Evolutionary conservation across 2,329 filamentous ascomycete species (phyloP).

Genomic region (Venturia oleaginea): DNA sequence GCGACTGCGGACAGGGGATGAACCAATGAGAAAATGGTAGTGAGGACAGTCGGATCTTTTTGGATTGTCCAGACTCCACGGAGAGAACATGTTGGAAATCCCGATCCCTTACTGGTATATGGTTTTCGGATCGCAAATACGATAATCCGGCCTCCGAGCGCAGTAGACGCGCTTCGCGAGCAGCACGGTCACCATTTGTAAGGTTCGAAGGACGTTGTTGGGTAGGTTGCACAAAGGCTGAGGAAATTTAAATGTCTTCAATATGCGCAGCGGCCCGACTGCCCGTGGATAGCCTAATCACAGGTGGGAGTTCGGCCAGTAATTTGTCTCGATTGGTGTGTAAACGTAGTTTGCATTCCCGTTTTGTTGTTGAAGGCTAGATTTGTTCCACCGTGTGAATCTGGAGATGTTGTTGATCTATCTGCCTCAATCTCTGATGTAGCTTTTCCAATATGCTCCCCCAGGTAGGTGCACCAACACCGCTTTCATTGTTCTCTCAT

Average conservation of each 20-base stretch:
- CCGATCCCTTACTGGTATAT: too few relatives aligned
- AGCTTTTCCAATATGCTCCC: not conserved
- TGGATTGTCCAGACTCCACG: not conserved
- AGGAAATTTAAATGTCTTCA: not conserved
- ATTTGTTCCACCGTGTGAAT: too few relatives aligned
- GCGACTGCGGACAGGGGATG: not conserved
- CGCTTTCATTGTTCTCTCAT: not conserved
- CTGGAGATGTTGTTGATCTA: not conserved
- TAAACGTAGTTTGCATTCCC: not conserved
- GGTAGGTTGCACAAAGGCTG: not conserved
- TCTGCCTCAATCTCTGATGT: not conserved
- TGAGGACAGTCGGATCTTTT: not conserved
- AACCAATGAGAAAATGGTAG: not conserved
- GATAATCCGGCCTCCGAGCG: too few relatives aligned
- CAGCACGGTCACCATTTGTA: too few relatives aligned
- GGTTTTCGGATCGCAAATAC: too few relatives aligned
- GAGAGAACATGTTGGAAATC: not conserved
- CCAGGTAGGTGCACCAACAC: not conserved
- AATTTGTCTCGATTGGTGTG: not conserved
- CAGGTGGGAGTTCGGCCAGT: too few relatives aligned
- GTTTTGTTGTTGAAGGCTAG: not conserved
- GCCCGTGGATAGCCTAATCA: not conserved
- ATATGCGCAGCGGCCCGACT: not conserved
- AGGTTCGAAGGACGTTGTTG: constrained; percentile 1
- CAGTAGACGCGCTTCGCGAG: too few relatives aligned